Percentiles rank a stretch among this genome's conserved stretches.
Conservation (phyloP, 805 yeast genomes). For the Ogataea paraovalis region DNA sequence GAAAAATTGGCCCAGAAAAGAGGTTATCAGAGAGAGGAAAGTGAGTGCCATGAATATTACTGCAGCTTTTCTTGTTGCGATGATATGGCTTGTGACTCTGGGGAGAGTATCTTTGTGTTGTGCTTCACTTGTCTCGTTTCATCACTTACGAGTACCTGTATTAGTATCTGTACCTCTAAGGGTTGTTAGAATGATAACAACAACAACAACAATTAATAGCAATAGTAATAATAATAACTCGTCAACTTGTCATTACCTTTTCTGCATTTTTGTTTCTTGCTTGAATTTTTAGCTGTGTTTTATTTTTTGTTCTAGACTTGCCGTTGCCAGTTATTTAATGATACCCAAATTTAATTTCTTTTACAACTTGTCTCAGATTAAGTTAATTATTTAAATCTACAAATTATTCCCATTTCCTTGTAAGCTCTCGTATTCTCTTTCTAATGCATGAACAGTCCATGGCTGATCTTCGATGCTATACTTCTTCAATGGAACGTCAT, state of each 20-base stretch:
- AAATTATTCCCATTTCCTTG: no score
- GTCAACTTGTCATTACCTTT: no score
- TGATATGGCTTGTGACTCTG: constrained; percentile 5
- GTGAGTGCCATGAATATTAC: constrained; percentile 28
- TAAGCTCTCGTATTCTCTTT: constrained; percentile 7
- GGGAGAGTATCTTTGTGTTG: constrained; percentile 9
- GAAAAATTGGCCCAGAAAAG: constrained; percentile 7
- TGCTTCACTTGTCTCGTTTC: constrained; percentile 12
- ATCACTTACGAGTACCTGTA: constrained; percentile 8
- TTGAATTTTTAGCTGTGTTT: no score
- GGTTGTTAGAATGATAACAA: not conserved
- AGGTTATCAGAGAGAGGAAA: constrained; percentile 26
- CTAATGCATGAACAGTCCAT: constrained; percentile 39
- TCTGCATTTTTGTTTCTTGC: no score
- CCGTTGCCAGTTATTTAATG: no score
- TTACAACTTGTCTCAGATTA: no score
- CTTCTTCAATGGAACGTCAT: constrained; percentile 44
- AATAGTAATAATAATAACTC: no score
- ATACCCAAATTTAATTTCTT: no score
- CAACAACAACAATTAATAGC: no score
- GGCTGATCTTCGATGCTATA: constrained; percentile 42
- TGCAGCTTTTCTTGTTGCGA: constrained; percentile 16
- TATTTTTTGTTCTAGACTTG: no score
- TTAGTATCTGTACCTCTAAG: constrained; percentile 4
- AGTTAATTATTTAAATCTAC: no score